A percentile compares a stretch with the other conserved stretches of the same genome.
These are phyloP conservation scores for Zygosaccharomyces kombuchaensis DNA, from an alignment of 805 yeast species.

Conservation along the genomic window DNA sequence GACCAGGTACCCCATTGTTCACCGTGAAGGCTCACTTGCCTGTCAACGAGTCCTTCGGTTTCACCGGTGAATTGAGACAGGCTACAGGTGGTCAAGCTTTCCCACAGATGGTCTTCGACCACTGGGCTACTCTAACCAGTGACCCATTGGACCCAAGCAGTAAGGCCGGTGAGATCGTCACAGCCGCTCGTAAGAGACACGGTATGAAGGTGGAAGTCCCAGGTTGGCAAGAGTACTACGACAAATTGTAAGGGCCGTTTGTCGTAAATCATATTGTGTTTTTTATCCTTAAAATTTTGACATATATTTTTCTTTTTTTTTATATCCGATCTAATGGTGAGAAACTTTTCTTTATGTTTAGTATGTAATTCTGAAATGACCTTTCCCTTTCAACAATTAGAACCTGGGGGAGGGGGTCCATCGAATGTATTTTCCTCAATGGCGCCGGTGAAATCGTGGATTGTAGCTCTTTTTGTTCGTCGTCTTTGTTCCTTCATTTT, in stretches of 20 bases:
- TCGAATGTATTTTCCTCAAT: not conserved
- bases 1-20: slow-evolving; percentile 99
- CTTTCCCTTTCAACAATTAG: not conserved
- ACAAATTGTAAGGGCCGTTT: slow-evolving; percentile 57
- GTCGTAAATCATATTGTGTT: slow-evolving; percentile 8
- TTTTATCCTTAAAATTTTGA: slow-evolving; percentile 9
- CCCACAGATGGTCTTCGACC: slow-evolving; percentile 99
- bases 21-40: slow-evolving; percentile 99
- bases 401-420: not conserved
- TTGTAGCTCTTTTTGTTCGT: no score
- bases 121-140: slow-evolving; percentile 89
- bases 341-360: not conserved
- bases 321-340: not conserved
- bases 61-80: slow-evolving; percentile 98
- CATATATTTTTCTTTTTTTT: not conserved
- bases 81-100: slow-evolving; percentile 99
- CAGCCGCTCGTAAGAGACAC: slow-evolving; percentile 83
- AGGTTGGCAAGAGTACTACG: slow-evolving; percentile 99
- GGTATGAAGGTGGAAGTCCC: slow-evolving; percentile 97
- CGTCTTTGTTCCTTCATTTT: no score
- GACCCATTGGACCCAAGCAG: slow-evolving; percentile 85
- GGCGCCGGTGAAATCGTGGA: not conserved
- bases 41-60: slow-evolving; percentile 99
- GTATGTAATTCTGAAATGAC: not conserved
- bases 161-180: slow-evolving; percentile 63